Evolutionary conservation across 345 rosid genomes (phyloP), one percentile per base, ranked within the genome.

Genomic region (Theobroma cacao): DNA sequence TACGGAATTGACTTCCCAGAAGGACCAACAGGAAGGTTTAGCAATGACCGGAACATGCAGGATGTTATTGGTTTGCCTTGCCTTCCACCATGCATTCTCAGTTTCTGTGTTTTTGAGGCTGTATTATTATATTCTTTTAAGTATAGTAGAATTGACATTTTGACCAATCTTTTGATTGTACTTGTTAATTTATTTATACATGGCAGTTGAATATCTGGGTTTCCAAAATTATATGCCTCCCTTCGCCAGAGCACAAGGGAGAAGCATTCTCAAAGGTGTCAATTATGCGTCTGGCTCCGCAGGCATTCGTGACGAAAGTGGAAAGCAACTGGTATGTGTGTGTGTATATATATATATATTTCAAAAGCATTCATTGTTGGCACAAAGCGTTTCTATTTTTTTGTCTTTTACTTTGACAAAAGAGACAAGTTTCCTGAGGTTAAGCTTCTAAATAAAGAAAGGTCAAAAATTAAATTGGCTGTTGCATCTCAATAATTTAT

Each of bases 211-310:
- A 62, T 74, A 34, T 43, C 70, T 80, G 28, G 92, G 94, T 28
- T 88, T 92, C 79, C 38, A 50, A 20, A 26, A 41, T 24, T 78
- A 1, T 30, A 88, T 90, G 36, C 85, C 86, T 48, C 85, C 97
- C 5, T 88, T 72, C 45, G 78, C 83, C 33, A 77, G 58, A 80
- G 68, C 52, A 6, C 3, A 34, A 33, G 31, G 12, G 65, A 61
- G 59, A 64, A 72, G 48, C 31, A 77, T 85, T 52, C 90, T 88
- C 7, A n/a, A 53, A 17, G 96, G 97, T 28, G 75, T 90, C 31
- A 92, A 92, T 75, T 92, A 88, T 71, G 97, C 97, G 45, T 90
- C 97, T 3, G 97, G 88, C 33, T 86, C 82, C 1, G 85, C 91
- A 0, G 93, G 97, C 52, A 90, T 92, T 65, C 85, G 75, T 0